Evolutionary conservation across 1,284 basidiomycete genomes (phyloP).

Genomic region (Moesziomyces globuligerus): DNA sequence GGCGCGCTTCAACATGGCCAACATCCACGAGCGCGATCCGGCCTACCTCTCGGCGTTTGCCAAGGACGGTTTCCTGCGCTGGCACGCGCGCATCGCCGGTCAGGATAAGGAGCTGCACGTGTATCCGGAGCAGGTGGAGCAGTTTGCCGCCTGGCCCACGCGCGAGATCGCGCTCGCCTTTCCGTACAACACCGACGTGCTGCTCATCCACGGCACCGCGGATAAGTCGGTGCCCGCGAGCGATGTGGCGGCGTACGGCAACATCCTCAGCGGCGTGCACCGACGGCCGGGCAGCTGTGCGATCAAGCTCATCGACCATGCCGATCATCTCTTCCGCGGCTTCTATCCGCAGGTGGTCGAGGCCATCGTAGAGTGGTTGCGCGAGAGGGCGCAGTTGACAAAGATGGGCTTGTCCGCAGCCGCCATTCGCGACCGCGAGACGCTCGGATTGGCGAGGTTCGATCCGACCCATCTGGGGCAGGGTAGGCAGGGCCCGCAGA

Average conservation of each 20-base stretch:
- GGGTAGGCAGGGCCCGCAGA: conserved; percentile 5
- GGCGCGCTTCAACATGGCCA: conserved; percentile 51
- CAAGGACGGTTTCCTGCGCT: conserved; percentile 47
- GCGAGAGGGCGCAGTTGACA: conserved; percentile 21
- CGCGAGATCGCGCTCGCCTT: conserved; percentile 31
- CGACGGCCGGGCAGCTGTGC: conserved; percentile 35
- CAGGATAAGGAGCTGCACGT: conserved; percentile 43
- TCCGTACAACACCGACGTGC: conserved; percentile 49
- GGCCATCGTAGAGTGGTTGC: conserved; percentile 45
- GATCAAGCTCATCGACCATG: conserved; percentile 50
- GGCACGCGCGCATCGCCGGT: conserved; percentile 54
- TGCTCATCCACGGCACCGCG: conserved; percentile 51
- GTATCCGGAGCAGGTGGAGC: conserved; percentile 46
- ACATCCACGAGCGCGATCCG: conserved; percentile 49
- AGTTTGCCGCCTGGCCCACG: conserved; percentile 50
- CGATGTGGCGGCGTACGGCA: conserved; percentile 45
- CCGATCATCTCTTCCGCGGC: conserved; percentile 52
- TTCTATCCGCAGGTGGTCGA: conserved; percentile 54
- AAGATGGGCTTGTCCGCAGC: conserved; percentile 37
- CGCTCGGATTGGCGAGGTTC: conserved; percentile 28
- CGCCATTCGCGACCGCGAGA: conserved; percentile 30
- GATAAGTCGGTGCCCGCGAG: conserved; percentile 52
- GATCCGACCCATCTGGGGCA: conserved; percentile 12
- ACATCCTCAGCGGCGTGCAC: conserved; percentile 30
- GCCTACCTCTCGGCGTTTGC: conserved; percentile 42